Evolutionary conservation across 2,329 filamentous ascomycete genomes (phyloP).

Genomic region (Pseudonectria buxi): DNA sequence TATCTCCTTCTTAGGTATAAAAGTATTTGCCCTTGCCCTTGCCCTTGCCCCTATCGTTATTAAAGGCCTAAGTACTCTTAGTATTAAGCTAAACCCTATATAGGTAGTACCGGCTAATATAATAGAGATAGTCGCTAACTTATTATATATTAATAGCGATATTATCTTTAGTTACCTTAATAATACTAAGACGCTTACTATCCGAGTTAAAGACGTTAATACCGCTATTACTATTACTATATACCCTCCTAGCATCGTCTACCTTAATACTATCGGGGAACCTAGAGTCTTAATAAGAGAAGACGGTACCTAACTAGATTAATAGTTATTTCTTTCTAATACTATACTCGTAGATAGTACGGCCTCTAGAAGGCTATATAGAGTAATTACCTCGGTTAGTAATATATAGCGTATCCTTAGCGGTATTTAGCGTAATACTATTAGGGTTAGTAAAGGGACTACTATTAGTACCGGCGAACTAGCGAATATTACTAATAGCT

Average conservation of each 20-base stretch:
- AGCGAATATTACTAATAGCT: slow-evolving; percentile 4
- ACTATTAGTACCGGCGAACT: slow-evolving; percentile 8
- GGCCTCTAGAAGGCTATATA: slow-evolving; percentile 8
- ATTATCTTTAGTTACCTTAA: slow-evolving; percentile 7
- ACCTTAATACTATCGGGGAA: slow-evolving; percentile 13
- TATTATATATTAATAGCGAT: slow-evolving; percentile 13
- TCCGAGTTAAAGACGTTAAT: slow-evolving; percentile 3
- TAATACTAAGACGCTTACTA: slow-evolving; percentile 8
- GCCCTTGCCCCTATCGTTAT: too few relatives aligned
- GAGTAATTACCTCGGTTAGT: slow-evolving; percentile 13
- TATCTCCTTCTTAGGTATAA: too few relatives aligned
- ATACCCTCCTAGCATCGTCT: slow-evolving; percentile 8
- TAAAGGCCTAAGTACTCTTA: background rate
- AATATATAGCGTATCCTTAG: slow-evolving; percentile 10
- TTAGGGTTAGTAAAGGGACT: slow-evolving; percentile 15
- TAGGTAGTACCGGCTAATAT: slow-evolving; percentile 4
- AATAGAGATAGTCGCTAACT: slow-evolving; percentile 9
- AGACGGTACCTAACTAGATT: slow-evolving; percentile 4
- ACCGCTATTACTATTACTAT: slow-evolving; percentile 6
- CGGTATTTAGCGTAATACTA: slow-evolving; percentile 9
- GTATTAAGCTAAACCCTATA: slow-evolving; percentile 7
- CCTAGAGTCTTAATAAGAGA: slow-evolving; percentile 10
- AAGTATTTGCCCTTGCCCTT: too few relatives aligned
- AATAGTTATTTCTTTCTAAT: background rate
- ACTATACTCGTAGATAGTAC: slow-evolving; percentile 11